Evolutionary conservation across 768 basidiomycete species (phyloP).

Genomic region (Suillus subluteus): DNA sequence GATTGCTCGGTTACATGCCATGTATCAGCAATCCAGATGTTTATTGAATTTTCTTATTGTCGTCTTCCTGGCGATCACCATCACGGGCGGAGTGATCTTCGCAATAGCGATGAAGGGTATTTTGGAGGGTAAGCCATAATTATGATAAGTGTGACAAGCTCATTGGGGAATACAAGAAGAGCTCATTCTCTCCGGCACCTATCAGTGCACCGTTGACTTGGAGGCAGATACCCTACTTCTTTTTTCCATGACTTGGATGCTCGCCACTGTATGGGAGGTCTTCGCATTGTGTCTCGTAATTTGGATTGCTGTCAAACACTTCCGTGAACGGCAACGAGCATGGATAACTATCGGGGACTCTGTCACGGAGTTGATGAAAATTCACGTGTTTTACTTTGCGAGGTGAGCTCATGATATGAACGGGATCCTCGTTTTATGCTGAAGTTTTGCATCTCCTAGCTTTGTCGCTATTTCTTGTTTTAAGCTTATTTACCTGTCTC

Average conservation of each 20-base stretch:
- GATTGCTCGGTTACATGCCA: background rate
- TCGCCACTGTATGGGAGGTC: background rate
- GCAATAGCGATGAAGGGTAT: background rate
- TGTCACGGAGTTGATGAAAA: constrained; percentile 1
- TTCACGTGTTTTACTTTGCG: background rate
- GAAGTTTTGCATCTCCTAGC: background rate
- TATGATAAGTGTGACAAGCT: background rate
- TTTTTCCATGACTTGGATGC: background rate
- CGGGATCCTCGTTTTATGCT: background rate
- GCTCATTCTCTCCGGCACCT: background rate
- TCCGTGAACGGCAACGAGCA: background rate
- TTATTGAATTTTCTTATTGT: background rate
- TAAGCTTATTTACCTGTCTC: background rate
- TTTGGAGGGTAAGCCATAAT: background rate
- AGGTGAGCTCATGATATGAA: background rate
- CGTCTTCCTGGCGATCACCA: background rate
- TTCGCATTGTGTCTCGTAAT: background rate
- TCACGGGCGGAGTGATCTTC: background rate
- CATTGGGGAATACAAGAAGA: background rate
- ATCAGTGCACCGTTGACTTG: background rate
- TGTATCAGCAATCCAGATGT: background rate
- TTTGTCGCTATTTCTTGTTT: background rate
- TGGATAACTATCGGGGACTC: background rate
- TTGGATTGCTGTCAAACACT: background rate
- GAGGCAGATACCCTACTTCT: background rate